Conservation (phyloP, 495 filamentous ascomycete species). For the Trichoderma reesei region DNA sequence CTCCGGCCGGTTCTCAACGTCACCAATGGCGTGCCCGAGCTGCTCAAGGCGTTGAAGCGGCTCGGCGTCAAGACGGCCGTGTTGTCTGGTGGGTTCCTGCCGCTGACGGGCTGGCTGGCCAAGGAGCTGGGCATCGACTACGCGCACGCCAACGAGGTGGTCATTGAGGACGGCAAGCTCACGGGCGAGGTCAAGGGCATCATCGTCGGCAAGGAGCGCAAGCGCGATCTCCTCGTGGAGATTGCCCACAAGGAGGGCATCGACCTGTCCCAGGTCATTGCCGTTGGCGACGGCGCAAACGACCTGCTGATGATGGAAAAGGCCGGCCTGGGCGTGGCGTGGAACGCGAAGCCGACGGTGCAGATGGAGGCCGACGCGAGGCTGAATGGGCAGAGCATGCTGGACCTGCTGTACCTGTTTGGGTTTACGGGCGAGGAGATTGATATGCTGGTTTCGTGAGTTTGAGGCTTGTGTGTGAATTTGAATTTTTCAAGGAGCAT, state of each 20-base stretch:
- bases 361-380: slow-evolving; percentile 76
- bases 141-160: slow-evolving; percentile 77
- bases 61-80: slow-evolving; percentile 81
- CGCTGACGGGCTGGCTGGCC: slow-evolving; percentile 78
- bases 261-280: slow-evolving; percentile 63
- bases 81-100: slow-evolving; percentile 83
- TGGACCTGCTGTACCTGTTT: slow-evolving; percentile 76
- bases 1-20: slow-evolving; percentile 65
- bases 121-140: slow-evolving; percentile 73
- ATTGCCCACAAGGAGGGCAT: slow-evolving; percentile 69
- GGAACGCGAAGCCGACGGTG: slow-evolving; percentile 86
- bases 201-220: slow-evolving; percentile 76
- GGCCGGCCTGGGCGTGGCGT: slow-evolving; percentile 84
- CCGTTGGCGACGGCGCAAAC: slow-evolving; percentile 91
- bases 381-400: slow-evolving; percentile 68
- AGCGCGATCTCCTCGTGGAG: slow-evolving; percentile 62
- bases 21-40: slow-evolving; percentile 66
- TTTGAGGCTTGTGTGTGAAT: not conserved
- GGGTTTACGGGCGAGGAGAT: slow-evolving; percentile 64
- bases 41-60: slow-evolving; percentile 60
- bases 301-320: slow-evolving; percentile 85
- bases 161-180: slow-evolving; percentile 54
- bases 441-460: slow-evolving; percentile 31
- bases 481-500: not conserved
- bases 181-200: slow-evolving; percentile 70